Base-by-base conservation (phyloP, 164 flowering plant genomes). In the Akebia trifoliata region DNA sequence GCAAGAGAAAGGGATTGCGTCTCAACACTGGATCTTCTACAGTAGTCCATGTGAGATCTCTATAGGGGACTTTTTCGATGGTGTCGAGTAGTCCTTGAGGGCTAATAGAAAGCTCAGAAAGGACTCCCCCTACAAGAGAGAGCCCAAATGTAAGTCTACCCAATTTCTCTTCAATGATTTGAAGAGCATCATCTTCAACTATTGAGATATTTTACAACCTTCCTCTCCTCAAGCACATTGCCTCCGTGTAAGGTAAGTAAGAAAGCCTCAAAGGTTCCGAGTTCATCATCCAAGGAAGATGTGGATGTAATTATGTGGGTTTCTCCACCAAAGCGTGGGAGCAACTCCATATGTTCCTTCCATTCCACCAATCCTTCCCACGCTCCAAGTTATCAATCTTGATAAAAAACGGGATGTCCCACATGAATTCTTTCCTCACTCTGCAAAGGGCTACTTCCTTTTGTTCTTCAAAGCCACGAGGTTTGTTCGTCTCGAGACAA, bases 321-420 rank as follows among this genome's bases (percentile, higher is more conserved):
- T 28, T 56, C 59, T 24, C 59, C 48, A 22, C 59, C 59, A 15
- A 56, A 56, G 26, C 36, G 59, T n/a, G 59, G 59, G 24, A 56
- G 59, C 11, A 56, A 14, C 35, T 56, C 59, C 59, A 56, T 56
- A 56, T 28, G 32, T 28, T 39, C 35, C 29, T 56, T 8, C 24
- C 59, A 56, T 56, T 48, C 59, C 59, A 39, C 59, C 59, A 56
- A 29, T 56, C 59, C 22, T 40, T n/a, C 34, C 40, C 48, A 8
- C n/a, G 10, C 59, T 56, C 59, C 48, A 56, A 39, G 48, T 56
- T 56, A 40, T 39, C 48, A 11, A 56, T 40, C 22, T 40, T 48
- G 3, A 56, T 28, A 21, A 56, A 10, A 28, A 39, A 39, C 24
- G 57, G 57, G 26, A 54, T 37, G 45, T 54, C 57, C 22, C 57